Percentiles rank a stretch among this genome's conserved stretches.
Conservation (phyloP, 1,284 basidiomycete species). For the Fomitopsis pinicola region DNA sequence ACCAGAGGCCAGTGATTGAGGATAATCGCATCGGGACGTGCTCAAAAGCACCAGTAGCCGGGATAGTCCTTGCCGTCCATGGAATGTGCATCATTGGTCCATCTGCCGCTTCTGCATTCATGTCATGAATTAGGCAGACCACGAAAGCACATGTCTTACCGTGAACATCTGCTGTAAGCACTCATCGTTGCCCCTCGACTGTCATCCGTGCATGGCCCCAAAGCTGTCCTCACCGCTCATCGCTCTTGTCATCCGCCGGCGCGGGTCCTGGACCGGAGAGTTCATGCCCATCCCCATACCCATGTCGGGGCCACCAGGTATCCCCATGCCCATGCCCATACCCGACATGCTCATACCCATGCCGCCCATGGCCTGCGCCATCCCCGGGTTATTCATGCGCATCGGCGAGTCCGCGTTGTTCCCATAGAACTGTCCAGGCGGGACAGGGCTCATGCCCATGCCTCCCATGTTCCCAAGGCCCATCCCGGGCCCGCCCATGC, state of each 20-base stretch:
- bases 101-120: too few relatives aligned
- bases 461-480: not conserved
- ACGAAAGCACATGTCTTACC: not conserved
- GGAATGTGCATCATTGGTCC: too few relatives aligned
- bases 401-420: conserved; percentile 28
- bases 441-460: conserved; percentile 19
- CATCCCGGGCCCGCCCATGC: conserved; percentile 15
- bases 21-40: too few relatives aligned
- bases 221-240: conserved; percentile 23
- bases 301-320: conserved; percentile 19
- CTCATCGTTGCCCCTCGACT: not conserved
- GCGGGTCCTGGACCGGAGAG: conserved; percentile 21
- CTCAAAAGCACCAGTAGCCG: too few relatives aligned
- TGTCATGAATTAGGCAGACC: too few relatives aligned
- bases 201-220: conserved; percentile 18
- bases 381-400: conserved; percentile 24
- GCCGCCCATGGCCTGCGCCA: conserved; percentile 25
- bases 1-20: too few relatives aligned
- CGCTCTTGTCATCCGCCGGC: conserved; percentile 19
- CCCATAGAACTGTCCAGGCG: conserved; percentile 26
- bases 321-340: conserved; percentile 16
- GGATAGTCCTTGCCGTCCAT: too few relatives aligned
- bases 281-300: conserved; percentile 16
- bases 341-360: conserved; percentile 20
- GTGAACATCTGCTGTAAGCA: not conserved